A percentile compares a stretch with the other conserved stretches of the same genome.
Conservation (phyloP, 2,329 filamentous ascomycete species). For the Diatrype stigma region DNA sequence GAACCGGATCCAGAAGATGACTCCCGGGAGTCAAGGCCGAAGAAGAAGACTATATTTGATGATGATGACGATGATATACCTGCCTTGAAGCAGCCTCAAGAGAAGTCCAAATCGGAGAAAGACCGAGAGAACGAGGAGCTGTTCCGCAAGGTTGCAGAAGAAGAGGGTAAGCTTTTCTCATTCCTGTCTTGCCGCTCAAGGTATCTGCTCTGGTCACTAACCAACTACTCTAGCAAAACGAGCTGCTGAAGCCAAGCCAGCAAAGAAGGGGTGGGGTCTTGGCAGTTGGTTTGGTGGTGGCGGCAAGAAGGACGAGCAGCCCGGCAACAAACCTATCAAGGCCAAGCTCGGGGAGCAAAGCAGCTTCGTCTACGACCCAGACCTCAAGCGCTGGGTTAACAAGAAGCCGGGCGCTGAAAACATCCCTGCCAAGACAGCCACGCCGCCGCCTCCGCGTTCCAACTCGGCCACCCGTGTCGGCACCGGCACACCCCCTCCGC, state of each 20-base stretch:
- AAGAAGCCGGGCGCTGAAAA: conserved; percentile 76
- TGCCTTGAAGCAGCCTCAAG: conserved; percentile 44
- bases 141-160: conserved; percentile 78
- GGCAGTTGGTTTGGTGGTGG: conserved; percentile 79
- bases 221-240: conserved; percentile 50
- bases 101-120: conserved; percentile 61
- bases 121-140: conserved; percentile 81
- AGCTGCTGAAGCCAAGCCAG: conserved; percentile 46
- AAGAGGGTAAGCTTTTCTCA: conserved; percentile 57
- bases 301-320: conserved; percentile 61
- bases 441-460: conserved; percentile 74
- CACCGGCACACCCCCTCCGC: conserved; percentile 47
- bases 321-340: conserved; percentile 64
- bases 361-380: conserved; percentile 89
- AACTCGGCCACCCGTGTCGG: conserved; percentile 51
- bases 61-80: conserved; percentile 72
- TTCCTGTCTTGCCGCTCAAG: too few species aligned
- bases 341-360: conserved; percentile 94
- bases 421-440: conserved; percentile 54
- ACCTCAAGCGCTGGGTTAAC: conserved; percentile 98
- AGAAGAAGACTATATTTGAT: conserved; percentile 78
- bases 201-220: conserved; percentile 19
- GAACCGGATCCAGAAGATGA: conserved; percentile 47
- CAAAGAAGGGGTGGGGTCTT: conserved; percentile 74
- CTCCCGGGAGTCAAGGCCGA: conserved; percentile 52